Base-by-base conservation (phyloP, 2,329 filamentous ascomycete species). In the Massarina eburnea region DNA sequence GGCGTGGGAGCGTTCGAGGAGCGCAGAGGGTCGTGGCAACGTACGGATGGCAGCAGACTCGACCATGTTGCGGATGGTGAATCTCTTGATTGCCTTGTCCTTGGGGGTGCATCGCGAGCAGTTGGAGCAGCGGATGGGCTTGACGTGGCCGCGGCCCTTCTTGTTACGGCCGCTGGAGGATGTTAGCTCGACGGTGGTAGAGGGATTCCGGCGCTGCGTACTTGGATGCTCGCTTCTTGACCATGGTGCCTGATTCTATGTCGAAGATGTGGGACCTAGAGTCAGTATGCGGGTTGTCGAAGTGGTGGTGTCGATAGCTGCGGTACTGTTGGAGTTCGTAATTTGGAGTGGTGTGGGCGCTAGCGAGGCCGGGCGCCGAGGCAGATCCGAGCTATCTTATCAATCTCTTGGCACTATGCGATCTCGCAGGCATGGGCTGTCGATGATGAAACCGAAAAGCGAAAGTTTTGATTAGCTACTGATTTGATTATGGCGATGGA, bases 71-170 rank as follows among this genome's bases (percentile, higher is more conserved):
- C 94, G 88, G 84, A 99, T 88, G 81, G 94, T 99, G 85, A 99
- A 99, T 81, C 94, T 86, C 91, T 99, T 99, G 85, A 99, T 97
- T 67, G 95, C 94, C 90, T 99, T 99, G 75, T 99, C 94, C 88
- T 99, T 99, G 77, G 91, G 91, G 53, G 89, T 95, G 77, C 74
- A 86, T 76, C 72, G 81, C 68, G 80, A 90, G 85, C 80, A 94
- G 85, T 86, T 90, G 80, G 82, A 89, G 87, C 80, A 94, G 75
- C 85, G 89, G 81, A 99, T 96, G 73, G 94, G 95, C 86, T 99
- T 99, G 81, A 95, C 91, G 85, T 97, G 92, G 82, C 94, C 94
- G 78, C 94, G 90, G 78, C 94, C 92, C 81, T 96, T 96, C 91
- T 96, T 96, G 89, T 97, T 96, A 77, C 92, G 91, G 78, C 92